phyloP scores from a whole-genome alignment of 176 grass and related monocot species.

The Lolium rigidum region DNA sequence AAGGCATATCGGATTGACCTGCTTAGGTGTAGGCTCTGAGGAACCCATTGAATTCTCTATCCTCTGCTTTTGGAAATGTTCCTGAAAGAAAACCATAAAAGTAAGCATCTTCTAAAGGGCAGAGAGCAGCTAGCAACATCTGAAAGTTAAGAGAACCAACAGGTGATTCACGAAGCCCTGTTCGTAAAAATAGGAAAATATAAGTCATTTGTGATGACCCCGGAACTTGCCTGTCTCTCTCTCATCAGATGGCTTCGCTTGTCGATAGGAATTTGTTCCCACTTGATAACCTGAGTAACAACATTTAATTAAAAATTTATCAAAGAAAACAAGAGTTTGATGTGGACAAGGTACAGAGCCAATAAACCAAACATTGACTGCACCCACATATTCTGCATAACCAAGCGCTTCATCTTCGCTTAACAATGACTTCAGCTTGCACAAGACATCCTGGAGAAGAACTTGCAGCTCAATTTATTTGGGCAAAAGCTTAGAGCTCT shows the following conservation, averaged over 20 bases:
- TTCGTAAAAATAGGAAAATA: not conserved
- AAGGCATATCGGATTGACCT: conserved; percentile 60
- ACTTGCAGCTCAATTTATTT: conserved; percentile 26
- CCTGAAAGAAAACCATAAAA: conserved; percentile 62
- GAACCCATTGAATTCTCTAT: conserved; percentile 96
- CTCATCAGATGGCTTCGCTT: conserved; percentile 74
- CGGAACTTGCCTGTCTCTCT: conserved; percentile 77
- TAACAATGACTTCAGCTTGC: conserved; percentile 80
- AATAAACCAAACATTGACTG: not conserved
- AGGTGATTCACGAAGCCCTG: not conserved
- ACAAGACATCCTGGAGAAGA: conserved; percentile 75
- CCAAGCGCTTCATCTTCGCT: conserved; percentile 68
- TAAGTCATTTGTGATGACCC: conserved; percentile 26
- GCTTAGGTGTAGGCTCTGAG: conserved; percentile 84
- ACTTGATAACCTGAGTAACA: conserved; percentile 80
- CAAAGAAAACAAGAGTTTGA: conserved; percentile 23
- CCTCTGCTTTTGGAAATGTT: conserved; percentile 61
- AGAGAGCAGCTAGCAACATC: too few relatives aligned
- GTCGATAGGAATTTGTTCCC: conserved; percentile 94
- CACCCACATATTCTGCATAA: conserved; percentile 91
- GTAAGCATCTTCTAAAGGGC: conserved; percentile 14
- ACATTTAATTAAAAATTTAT: not conserved
- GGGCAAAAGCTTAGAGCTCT: too few relatives aligned
- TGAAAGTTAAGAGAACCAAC: too few relatives aligned
- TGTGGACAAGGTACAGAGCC: not conserved